These are phyloP conservation scores for Saccharomycopsis phalli DNA, from an alignment of 1,139 yeast genomes.

Conservation along the genomic window DNA sequence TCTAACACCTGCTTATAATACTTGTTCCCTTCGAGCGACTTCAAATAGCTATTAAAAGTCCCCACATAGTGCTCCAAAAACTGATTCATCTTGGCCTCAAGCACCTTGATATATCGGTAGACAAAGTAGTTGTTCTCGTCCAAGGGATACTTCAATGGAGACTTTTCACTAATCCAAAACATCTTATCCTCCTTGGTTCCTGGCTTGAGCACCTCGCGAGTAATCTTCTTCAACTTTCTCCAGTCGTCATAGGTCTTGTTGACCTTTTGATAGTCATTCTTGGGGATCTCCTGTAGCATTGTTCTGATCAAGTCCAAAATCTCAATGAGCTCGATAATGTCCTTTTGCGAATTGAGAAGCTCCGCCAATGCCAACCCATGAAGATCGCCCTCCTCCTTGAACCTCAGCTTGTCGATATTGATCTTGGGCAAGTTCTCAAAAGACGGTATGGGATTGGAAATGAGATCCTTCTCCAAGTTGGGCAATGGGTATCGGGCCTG, in stretches of 20 bases:
- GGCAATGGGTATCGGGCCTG: background rate
- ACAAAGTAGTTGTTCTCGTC: constrained; percentile 59
- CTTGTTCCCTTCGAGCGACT: too few species aligned
- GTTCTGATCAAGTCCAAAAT: constrained; percentile 24
- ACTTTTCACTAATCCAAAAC: constrained; percentile 50
- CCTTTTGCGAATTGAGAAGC: constrained; percentile 21
- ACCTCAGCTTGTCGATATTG: too few species aligned
- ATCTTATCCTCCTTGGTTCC: constrained; percentile 23
- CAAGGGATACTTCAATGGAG: constrained; percentile 61
- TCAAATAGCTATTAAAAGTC: constrained; percentile 10
- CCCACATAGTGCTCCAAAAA: constrained; percentile 21
- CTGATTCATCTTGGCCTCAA: constrained; percentile 27
- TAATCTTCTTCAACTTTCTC: constrained; percentile 22
- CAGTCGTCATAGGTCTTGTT: constrained; percentile 38
- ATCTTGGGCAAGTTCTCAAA: too few species aligned
- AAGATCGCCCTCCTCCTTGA: background rate
- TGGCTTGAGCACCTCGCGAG: background rate
- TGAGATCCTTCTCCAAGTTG: background rate
- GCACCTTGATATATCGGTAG: constrained; percentile 34
- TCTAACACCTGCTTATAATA: constrained; percentile 1
- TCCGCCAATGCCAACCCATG: constrained; percentile 3
- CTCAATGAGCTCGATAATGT: constrained; percentile 21
- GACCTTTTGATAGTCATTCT: constrained; percentile 27
- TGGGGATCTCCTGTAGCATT: constrained; percentile 26
- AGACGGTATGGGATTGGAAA: background rate